A percentile compares a stretch with the other conserved stretches of the same genome.
Evolutionary conservation across 2,329 filamentous ascomycete genomes (phyloP).

Genomic region (Microdochium bolleyi): DNA sequence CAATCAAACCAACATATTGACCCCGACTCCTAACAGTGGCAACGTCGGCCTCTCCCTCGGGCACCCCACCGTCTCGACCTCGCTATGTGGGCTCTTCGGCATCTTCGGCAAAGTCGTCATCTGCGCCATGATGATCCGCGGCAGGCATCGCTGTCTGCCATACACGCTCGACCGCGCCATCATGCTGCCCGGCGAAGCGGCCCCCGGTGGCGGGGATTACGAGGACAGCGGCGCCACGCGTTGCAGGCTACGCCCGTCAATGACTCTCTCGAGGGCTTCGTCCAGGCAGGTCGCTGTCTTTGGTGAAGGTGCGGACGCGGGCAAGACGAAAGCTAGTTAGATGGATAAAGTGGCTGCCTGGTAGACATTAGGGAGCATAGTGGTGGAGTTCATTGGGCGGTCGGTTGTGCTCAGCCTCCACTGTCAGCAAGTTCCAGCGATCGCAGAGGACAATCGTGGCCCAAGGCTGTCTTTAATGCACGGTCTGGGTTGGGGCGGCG

Average conservation of each 20-base stretch:
- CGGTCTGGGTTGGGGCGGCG: background rate
- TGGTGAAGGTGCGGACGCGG: background rate
- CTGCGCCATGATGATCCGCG: conserved; percentile 29
- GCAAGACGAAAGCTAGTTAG: background rate
- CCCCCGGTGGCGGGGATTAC: background rate
- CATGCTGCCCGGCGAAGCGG: conserved; percentile 9
- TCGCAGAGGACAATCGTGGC: background rate
- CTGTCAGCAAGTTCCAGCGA: background rate
- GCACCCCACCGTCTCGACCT: conserved; percentile 18
- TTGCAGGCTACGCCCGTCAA: background rate
- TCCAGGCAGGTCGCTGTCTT: background rate
- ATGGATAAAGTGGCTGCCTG: background rate
- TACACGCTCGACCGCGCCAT: conserved; percentile 25
- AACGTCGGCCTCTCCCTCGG: conserved; percentile 27
- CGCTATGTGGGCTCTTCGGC: conserved; percentile 20
- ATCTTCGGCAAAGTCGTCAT: conserved; percentile 25
- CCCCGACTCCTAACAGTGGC: conserved; percentile 12
- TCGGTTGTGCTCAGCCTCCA: background rate
- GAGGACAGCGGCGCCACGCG: background rate
- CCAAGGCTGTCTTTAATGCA: background rate
- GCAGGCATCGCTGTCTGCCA: conserved; percentile 24
- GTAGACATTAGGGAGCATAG: background rate
- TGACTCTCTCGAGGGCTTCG: background rate
- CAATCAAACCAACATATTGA: conserved; percentile 4
- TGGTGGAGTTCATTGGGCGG: background rate